phyloP scores from a whole-genome alignment of 2,329 filamentous ascomycete species.

The Fusarium sp. region DNA sequence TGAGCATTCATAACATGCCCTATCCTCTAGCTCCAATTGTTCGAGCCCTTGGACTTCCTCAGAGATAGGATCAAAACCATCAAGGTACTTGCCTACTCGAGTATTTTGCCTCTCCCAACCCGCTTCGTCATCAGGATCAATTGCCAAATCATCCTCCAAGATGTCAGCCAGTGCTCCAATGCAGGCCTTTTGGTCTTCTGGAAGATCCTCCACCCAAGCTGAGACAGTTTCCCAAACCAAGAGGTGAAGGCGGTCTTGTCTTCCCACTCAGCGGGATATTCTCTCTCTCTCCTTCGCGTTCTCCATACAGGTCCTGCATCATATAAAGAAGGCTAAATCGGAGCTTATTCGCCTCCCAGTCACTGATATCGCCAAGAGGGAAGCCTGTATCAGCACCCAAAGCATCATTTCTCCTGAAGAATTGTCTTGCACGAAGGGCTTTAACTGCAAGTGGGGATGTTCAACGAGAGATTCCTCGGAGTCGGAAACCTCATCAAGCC shows the following conservation, averaged over 20 bases:
- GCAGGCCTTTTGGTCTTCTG: too few relatives aligned
- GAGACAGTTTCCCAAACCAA: not conserved
- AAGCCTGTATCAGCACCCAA: not conserved
- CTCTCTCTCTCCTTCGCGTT: not conserved
- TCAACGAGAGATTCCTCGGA: not conserved
- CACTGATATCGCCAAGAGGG: too few relatives aligned
- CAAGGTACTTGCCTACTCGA: not conserved
- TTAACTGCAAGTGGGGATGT: not conserved
- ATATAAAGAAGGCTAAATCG: not conserved
- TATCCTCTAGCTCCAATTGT: not conserved
- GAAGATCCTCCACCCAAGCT: not conserved
- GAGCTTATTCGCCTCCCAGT: not conserved
- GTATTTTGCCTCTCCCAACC: accelerated
- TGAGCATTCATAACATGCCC: not conserved
- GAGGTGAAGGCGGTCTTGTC: not conserved
- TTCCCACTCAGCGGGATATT: not conserved
- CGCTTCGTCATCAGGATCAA: not conserved
- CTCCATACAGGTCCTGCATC: not conserved
- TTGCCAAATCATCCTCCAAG: not conserved
- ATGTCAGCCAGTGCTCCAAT: not conserved
- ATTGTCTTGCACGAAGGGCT: not conserved
- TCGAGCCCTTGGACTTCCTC: not conserved
- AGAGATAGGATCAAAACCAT: not conserved
- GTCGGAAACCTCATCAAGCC: not conserved
- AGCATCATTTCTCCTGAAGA: not conserved